These are phyloP conservation scores for Vaucheria bursata DNA, from an alignment of 352 stramenopile genomes.

Conservation along the genomic window DNA sequence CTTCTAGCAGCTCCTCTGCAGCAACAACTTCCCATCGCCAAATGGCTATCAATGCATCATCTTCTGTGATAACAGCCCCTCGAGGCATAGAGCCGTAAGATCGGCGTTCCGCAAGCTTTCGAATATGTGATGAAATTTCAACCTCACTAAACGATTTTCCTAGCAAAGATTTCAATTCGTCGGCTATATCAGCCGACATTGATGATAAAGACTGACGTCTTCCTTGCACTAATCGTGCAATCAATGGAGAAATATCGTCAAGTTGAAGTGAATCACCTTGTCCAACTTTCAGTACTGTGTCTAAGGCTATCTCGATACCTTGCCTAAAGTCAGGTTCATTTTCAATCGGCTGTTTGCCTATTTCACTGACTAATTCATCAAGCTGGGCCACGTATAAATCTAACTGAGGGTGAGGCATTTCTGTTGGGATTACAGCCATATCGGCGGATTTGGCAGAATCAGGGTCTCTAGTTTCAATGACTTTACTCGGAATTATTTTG, in stretches of 20 bases:
- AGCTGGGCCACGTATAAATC: background rate
- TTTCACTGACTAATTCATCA: background rate
- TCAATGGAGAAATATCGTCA: slow-evolving; percentile 21
- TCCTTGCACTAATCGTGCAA: slow-evolving; percentile 42
- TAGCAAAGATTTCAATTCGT: background rate
- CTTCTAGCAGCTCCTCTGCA: background rate
- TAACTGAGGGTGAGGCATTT: background rate
- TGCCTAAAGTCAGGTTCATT: background rate
- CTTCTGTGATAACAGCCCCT: slow-evolving; percentile 32
- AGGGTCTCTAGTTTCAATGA: background rate
- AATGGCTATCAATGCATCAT: slow-evolving; percentile 10
- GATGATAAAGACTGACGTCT: slow-evolving; percentile 27
- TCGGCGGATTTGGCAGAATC: background rate
- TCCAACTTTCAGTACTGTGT: slow-evolving; percentile 11
- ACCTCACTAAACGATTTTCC: slow-evolving; percentile 8
- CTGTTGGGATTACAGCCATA: background rate
- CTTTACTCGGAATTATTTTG: background rate
- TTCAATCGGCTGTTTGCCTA: background rate
- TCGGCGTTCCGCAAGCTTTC: slow-evolving; percentile 28
- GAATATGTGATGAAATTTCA: slow-evolving; percentile 20
- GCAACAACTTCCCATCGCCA: slow-evolving; percentile 39
- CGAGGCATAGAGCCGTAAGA: slow-evolving; percentile 28
- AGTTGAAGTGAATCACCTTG: no score
- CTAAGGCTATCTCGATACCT: background rate
- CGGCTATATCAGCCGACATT: slow-evolving; percentile 15